Conservation (phyloP, 768 basidiomycete species). For the Leccinum obscurum region DNA sequence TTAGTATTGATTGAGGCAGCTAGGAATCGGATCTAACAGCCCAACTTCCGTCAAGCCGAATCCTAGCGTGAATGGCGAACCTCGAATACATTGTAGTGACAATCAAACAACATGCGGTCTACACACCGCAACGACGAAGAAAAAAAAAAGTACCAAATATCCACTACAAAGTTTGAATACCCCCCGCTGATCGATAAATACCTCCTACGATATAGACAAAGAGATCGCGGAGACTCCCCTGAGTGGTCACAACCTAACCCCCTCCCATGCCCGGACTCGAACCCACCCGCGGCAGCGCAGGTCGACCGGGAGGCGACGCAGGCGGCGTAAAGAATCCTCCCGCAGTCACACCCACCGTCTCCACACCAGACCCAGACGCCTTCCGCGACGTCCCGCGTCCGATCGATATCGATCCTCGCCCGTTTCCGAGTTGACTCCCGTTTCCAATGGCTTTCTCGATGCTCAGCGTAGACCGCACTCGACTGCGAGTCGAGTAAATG, state of each 20-base stretch:
- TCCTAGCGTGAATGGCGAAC: too few species aligned
- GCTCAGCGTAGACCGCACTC: conserved; percentile 60
- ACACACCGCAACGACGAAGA: not conserved
- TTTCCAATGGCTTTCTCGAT: conserved; percentile 45
- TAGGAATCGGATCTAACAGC: too few species aligned
- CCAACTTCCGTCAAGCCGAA: too few species aligned
- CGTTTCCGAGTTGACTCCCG: conserved; percentile 31
- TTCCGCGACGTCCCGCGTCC: conserved; percentile 64
- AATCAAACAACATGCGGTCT: not conserved
- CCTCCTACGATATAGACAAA: not conserved
- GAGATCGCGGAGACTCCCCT: not conserved
- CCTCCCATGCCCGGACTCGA: not conserved
- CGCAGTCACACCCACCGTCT: conserved; percentile 74
- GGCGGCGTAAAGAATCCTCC: conserved; percentile 76
- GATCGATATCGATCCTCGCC: conserved; percentile 62
- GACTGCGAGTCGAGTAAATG: conserved; percentile 37
- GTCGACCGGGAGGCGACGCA: conserved; percentile 17
- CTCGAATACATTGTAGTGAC: not conserved
- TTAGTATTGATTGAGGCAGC: too few species aligned
- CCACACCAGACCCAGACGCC: conserved; percentile 69
- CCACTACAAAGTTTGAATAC: not conserved
- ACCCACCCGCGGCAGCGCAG: not conserved
- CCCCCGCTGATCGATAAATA: not conserved
- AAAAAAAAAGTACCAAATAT: not conserved
- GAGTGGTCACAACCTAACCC: not conserved